These are phyloP conservation scores for Xerocomellus amylosporus DNA, from an alignment of 768 basidiomycete genomes.

Conservation along the genomic window DNA sequence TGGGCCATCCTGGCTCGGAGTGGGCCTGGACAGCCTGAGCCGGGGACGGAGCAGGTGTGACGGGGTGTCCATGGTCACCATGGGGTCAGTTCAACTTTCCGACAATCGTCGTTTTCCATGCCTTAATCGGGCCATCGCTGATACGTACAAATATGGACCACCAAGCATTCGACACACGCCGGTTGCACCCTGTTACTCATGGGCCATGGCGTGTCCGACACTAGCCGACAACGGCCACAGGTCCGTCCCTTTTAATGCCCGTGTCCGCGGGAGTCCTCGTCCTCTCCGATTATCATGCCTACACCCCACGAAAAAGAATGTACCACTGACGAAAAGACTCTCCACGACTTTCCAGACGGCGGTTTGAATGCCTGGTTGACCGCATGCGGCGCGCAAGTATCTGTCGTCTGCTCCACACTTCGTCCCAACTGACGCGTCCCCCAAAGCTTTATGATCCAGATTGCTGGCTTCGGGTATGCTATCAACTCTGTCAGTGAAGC, in stretches of 20 bases:
- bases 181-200: too few species aligned
- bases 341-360: conserved; percentile 20
- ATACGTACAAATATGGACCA: too few species aligned
- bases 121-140: too few species aligned
- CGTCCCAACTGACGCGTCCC: background rate
- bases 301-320: background rate
- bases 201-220: too few species aligned
- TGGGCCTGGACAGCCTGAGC: too few species aligned
- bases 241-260: background rate
- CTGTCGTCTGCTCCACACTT: background rate
- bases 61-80: too few species aligned
- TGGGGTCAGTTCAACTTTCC: too few species aligned
- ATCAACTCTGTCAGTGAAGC: background rate
- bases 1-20: too few species aligned
- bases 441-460: conserved; percentile 35
- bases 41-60: too few species aligned
- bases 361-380: conserved; percentile 27
- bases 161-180: too few species aligned
- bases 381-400: conserved; percentile 23
- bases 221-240: too few species aligned
- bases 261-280: background rate
- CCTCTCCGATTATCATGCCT: conserved; percentile 1
- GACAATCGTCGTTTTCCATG: too few species aligned
- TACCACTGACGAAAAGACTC: background rate
- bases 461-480: conserved; percentile 37